Percentiles rank a stretch among this genome's conserved stretches.
Evolutionary conservation across 768 basidiomycete genomes (phyloP).

Genomic region (Boletus sensibilis): DNA sequence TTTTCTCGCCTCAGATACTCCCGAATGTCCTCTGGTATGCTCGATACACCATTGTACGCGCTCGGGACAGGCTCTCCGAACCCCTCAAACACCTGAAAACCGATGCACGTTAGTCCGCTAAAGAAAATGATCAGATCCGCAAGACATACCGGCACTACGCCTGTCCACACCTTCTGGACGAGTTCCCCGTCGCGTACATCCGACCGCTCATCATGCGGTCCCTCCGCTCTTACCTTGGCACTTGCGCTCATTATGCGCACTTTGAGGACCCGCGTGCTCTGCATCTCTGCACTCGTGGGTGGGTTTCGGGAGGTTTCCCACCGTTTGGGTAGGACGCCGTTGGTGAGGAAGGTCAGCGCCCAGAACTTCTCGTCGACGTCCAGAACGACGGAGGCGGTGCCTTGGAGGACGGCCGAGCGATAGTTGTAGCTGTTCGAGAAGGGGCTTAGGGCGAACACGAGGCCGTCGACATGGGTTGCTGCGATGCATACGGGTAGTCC

Average conservation of each 20-base stretch:
- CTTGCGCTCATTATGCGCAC: constrained; percentile 22
- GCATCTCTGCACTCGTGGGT: constrained; percentile 23
- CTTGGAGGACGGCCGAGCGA: constrained; percentile 25
- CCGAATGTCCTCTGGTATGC: constrained; percentile 20
- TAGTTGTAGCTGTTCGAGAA: constrained; percentile 30
- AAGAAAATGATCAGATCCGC: neutral
- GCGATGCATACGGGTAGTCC: constrained; percentile 23
- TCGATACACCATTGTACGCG: constrained; percentile 16
- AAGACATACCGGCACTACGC: constrained; percentile 22
- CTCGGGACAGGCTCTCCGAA: constrained; percentile 26
- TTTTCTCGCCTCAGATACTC: constrained; percentile 24
- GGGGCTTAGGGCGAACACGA: constrained; percentile 23
- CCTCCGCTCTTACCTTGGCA: constrained; percentile 24
- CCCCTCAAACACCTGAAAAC: constrained; percentile 23
- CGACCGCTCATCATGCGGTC: constrained; percentile 21
- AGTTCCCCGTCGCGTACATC: constrained; percentile 18
- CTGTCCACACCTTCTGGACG: constrained; percentile 22
- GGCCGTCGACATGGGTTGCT: constrained; percentile 26
- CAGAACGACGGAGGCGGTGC: constrained; percentile 13
- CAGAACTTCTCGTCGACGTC: constrained; percentile 25
- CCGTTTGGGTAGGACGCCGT: constrained; percentile 21
- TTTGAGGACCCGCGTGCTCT: constrained; percentile 25
- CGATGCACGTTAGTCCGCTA: neutral
- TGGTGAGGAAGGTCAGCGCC: constrained; percentile 24
- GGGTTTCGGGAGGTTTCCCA: constrained; percentile 24